phyloP scores from a whole-genome alignment of 306 rosid species.

The Erythrophleum fordii region DNA sequence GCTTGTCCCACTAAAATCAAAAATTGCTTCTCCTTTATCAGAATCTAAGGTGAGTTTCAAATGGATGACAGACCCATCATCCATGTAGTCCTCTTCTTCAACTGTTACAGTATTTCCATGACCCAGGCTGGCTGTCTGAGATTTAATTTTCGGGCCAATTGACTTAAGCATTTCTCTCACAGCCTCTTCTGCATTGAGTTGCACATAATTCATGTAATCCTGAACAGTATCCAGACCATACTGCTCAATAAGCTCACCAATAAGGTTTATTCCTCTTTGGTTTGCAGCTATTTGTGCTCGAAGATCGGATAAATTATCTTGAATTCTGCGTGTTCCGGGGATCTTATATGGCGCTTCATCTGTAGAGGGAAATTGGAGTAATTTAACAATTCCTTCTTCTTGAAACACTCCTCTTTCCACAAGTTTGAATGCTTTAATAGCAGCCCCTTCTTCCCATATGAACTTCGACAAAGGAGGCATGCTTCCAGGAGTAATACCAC shows the following conservation, averaged over 20 bases:
- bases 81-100: conserved; percentile 96
- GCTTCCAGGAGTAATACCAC: conserved; percentile 94
- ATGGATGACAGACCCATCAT: conserved; percentile 86
- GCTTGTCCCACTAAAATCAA: conserved; percentile 78
- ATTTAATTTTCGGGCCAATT: conserved; percentile 61
- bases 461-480: conserved; percentile 96
- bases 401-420: conserved; percentile 76
- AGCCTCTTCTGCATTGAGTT: conserved; percentile 84
- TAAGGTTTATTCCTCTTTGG: conserved; percentile 82
- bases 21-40: conserved; percentile 77
- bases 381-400: conserved; percentile 75
- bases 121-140: conserved; percentile 40
- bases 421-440: conserved; percentile 85
- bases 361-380: conserved; percentile 66
- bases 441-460: conserved; percentile 94
- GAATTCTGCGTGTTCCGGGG: conserved; percentile 81
- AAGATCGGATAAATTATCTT: conserved; percentile 92
- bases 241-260: conserved; percentile 81
- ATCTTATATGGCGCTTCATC: conserved; percentile 56
- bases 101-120: conserved; percentile 48
- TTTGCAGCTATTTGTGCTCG: conserved; percentile 96
- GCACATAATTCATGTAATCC: conserved; percentile 93
- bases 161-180: conserved; percentile 92
- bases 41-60: conserved; percentile 81
- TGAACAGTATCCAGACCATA: conserved; percentile 83